phyloP scores from a whole-genome alignment of 2,329 filamentous ascomycete genomes.

The Botryotinia narcissicola region DNA sequence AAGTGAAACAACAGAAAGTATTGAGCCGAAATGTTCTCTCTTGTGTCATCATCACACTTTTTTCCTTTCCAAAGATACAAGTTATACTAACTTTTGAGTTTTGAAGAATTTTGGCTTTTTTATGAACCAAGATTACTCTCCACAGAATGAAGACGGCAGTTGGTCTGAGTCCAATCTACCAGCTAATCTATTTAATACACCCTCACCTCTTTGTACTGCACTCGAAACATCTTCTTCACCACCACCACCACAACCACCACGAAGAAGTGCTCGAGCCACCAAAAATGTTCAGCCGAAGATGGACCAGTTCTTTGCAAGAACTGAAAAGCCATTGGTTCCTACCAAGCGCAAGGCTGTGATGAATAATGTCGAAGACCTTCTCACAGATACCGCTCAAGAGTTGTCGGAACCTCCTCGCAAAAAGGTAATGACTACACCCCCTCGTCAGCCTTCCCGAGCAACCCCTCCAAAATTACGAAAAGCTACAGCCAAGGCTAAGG shows the following conservation, averaged over 20 bases:
- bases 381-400: neutral
- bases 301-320: neutral
- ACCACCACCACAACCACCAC: too few relatives aligned
- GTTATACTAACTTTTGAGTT: neutral
- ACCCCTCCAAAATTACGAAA: neutral
- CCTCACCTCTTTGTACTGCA: neutral
- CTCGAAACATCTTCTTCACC: neutral
- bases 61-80: too few relatives aligned
- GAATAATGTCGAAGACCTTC: neutral
- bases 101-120: neutral
- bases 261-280: neutral
- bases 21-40: neutral
- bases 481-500: neutral
- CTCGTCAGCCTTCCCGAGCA: neutral
- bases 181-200: neutral
- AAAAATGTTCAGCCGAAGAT: constrained; percentile 1
- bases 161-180: neutral
- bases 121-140: neutral
- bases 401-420: neutral
- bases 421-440: neutral
- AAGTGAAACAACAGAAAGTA: neutral
- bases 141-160: neutral
- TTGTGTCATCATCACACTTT: neutral
- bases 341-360: constrained; percentile 1
- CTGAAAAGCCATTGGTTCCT: neutral